Base-by-base conservation (phyloP, 768 basidiomycete species). In the Hericium coralloides region DNA sequence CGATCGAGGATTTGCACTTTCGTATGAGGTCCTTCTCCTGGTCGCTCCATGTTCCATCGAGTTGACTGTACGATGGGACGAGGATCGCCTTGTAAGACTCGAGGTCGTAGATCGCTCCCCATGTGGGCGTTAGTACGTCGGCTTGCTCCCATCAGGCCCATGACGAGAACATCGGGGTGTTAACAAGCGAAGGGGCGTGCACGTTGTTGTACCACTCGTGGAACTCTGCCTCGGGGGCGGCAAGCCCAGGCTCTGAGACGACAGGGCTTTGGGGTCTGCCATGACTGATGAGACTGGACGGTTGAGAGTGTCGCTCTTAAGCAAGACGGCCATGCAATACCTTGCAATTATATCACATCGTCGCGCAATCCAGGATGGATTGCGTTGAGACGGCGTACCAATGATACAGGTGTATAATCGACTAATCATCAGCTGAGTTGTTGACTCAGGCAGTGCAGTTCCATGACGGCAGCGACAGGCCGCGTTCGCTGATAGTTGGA, bases 191-290 rank as follows among this genome's bases (percentile, higher is more conserved):
- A 7, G 75, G 75, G 31, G 82, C 75, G 63, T 84, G 82, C 61
- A 82, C 81, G 55, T 79, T 69, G 52, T 72, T 65, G 67, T 81
- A 83, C 83, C 81, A 83, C 48, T 77, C 70, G 56, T 79, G 74
- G 66, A 78, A 80, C 23, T 73, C 70, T 17, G 68, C 68, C 14
- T 78, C 75, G 2, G 66, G 31, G 39, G 70, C 67, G 31, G 50
- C 52, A 6, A 59, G 31, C 2, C 69, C 69, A 4, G 63, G 59
- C 25, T 70, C 68, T 38, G 64, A 58, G 57, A 66, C 38, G 4
- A 53, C 55, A 57, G 15, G 4, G 55, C 55, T 37, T 47, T 47
- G 36, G 55, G 55, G 20, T 17, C 36, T 17, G 45, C 12, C 31
- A 37, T 55, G n/a, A 31, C 25, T 45, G 15, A 12, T 23, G 18